Evolutionary conservation across 331 rosid species (phyloP).

Genomic region (Pyrus hybrid): DNA sequence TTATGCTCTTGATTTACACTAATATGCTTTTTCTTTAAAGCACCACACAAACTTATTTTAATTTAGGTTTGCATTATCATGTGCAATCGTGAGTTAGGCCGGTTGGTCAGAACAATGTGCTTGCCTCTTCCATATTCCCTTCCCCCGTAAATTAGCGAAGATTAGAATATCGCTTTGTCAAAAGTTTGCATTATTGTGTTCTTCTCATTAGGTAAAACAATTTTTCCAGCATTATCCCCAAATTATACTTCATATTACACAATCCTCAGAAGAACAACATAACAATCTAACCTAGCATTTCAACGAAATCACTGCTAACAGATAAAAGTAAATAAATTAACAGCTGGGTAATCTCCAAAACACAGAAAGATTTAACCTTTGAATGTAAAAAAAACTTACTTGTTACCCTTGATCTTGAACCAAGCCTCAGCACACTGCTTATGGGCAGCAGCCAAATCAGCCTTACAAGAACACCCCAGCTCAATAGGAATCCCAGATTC

Average conservation of each 20-base stretch:
- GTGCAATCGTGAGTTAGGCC: no score
- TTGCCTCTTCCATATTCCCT: no score
- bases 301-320: background rate
- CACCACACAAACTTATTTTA: conserved; percentile 8
- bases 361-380: background rate
- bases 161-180: no score
- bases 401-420: conserved; percentile 52
- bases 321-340: no score
- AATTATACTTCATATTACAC: conserved; percentile 1
- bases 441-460: conserved; percentile 51
- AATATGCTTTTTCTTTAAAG: conserved; percentile 8
- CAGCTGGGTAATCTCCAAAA: background rate
- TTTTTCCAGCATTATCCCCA: conserved; percentile 5
- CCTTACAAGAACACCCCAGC: conserved; percentile 46
- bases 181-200: background rate
- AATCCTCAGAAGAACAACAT: background rate
- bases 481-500: conserved; percentile 46
- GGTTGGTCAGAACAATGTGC: no score
- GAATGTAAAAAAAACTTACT: conserved; percentile 10
- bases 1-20: conserved; percentile 12
- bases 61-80: background rate
- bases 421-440: conserved; percentile 52
- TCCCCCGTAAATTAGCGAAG: no score
- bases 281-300: background rate
- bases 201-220: conserved; percentile 3